Conservation (phyloP, 2,329 filamentous ascomycete genomes). For the Curvularia hawaiiensis region DNA sequence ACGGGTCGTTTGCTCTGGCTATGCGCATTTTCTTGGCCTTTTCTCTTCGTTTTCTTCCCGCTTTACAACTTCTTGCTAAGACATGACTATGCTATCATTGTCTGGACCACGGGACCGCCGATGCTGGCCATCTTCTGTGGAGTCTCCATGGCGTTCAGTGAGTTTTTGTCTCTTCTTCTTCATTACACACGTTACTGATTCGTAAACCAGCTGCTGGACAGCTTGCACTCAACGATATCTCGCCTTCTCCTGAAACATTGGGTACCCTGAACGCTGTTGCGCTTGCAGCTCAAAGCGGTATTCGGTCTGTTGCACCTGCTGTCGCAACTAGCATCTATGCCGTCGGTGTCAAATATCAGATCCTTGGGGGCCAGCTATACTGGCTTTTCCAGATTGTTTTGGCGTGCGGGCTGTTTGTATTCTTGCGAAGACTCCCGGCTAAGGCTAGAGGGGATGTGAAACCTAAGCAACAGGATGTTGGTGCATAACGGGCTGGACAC, state of each 20-base stretch:
- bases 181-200: constrained; percentile 7
- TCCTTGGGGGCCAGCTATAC: constrained; percentile 67
- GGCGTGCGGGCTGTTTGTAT: constrained; percentile 21
- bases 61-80: constrained; percentile 63
- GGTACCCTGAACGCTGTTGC: constrained; percentile 74
- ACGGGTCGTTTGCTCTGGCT: constrained; percentile 67
- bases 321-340: constrained; percentile 72
- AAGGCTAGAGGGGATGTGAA: constrained; percentile 27
- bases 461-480: background rate
- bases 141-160: constrained; percentile 52
- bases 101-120: constrained; percentile 60
- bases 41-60: constrained; percentile 64
- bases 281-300: constrained; percentile 64
- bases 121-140: constrained; percentile 5
- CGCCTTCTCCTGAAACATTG: constrained; percentile 67
- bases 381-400: constrained; percentile 62
- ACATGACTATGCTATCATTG: constrained; percentile 51
- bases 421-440: constrained; percentile 32
- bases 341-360: constrained; percentile 65
- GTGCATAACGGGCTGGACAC: background rate
- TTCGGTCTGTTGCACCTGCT: constrained; percentile 70
- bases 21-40: constrained; percentile 65
- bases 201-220: constrained; percentile 61
- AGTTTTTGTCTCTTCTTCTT: constrained; percentile 17
- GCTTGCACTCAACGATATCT: constrained; percentile 75